Conservation (phyloP, 202 grass and related monocot genomes). For the Dendrocalamus latiflorus region DNA sequence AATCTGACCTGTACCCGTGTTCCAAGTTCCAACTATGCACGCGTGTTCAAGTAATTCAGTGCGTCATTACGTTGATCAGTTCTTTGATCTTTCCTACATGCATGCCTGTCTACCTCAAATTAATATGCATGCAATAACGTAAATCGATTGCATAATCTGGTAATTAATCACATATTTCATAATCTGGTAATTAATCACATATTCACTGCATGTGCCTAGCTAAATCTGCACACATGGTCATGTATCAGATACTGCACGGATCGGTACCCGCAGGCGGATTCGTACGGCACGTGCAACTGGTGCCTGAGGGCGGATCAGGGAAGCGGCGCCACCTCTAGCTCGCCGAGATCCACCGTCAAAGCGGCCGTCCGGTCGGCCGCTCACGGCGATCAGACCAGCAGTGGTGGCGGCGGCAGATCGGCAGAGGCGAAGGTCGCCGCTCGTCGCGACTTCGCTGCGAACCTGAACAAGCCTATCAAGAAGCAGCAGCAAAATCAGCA, state of each 20-base stretch:
- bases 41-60: too few relatives aligned
- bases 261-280: too few relatives aligned
- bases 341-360: conserved; percentile 27
- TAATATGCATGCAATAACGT: conserved; percentile 45
- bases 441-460: conserved; percentile 47
- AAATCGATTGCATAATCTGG: neutral
- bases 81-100: neutral
- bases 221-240: neutral
- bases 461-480: conserved; percentile 82
- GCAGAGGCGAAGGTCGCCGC: conserved; percentile 41
- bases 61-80: too few relatives aligned
- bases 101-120: too few relatives aligned
- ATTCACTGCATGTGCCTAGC: neutral
- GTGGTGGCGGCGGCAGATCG: conserved; percentile 1
- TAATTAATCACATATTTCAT: too few relatives aligned
- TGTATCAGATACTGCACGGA: too few relatives aligned
- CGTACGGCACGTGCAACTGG: too few relatives aligned
- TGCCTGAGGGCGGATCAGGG: conserved; percentile 56
- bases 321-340: too few relatives aligned
- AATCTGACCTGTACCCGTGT: too few relatives aligned
- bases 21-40: too few relatives aligned
- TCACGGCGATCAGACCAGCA: conserved; percentile 8
- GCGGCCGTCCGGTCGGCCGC: neutral
- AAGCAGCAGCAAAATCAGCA: conserved; percentile 51
- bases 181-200: neutral